These are phyloP conservation scores for Acacia crassicarpa DNA, from an alignment of 306 rosid genomes.

Conservation along the genomic window DNA sequence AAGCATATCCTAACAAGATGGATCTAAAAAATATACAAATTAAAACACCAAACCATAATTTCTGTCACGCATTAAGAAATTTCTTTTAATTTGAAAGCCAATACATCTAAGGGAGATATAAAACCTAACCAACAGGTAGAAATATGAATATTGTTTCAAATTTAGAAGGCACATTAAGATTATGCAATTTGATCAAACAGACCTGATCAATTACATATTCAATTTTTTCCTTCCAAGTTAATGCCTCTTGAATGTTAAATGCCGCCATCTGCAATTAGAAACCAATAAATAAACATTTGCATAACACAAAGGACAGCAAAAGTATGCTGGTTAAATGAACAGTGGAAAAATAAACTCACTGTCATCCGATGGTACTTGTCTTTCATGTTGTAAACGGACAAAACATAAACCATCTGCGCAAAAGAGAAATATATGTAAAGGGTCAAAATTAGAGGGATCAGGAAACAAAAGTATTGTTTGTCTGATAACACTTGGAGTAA, in stretches of 20 bases:
- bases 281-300: conserved; percentile 22
- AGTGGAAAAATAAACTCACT: conserved; percentile 51
- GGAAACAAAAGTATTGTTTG: conserved; percentile 27
- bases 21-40: conserved; percentile 9
- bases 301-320: neutral
- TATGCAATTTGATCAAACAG: conserved; percentile 26
- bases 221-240: conserved; percentile 88
- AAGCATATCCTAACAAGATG: conserved; percentile 26
- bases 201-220: conserved; percentile 94
- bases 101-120: conserved; percentile 14
- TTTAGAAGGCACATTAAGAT: conserved; percentile 15
- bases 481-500: neutral
- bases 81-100: conserved; percentile 16
- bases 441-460: conserved; percentile 17
- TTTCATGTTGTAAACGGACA: conserved; percentile 90
- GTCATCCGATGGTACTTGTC: conserved; percentile 90
- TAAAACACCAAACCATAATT: conserved; percentile 20
- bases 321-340: neutral
- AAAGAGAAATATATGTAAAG: conserved; percentile 14
- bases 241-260: conserved; percentile 97
- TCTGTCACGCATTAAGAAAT: conserved; percentile 8
- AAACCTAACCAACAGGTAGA: conserved; percentile 7
- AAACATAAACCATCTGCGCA: conserved; percentile 96
- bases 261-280: conserved; percentile 90
- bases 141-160: conserved; percentile 21